A percentile compares a stretch with the other conserved stretches of the same genome.
Conservation (phyloP, 23 red algal species). For the Pyropia haitanensis region DNA sequence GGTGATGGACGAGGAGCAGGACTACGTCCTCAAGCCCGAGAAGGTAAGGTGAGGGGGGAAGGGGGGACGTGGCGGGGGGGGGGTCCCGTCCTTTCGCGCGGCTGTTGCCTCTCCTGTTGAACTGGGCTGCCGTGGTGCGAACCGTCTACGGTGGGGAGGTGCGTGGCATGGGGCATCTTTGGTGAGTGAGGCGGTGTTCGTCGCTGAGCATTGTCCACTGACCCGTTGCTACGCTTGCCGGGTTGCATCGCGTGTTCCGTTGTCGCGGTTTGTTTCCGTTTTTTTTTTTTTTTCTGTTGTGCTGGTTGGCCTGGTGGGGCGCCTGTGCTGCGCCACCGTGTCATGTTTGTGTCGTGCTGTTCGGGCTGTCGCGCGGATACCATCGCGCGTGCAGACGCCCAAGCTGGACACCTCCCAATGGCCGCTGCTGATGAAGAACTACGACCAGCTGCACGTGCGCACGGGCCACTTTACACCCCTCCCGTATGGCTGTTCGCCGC, state of each 20-base stretch:
- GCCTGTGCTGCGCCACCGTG: background rate
- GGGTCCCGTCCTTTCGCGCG: no score
- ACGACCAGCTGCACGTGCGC: constrained; percentile 84
- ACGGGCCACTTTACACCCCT: constrained; percentile 92
- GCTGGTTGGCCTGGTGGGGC: background rate
- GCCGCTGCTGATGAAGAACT: constrained; percentile 97
- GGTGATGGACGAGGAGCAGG: no score
- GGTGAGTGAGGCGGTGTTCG: no score
- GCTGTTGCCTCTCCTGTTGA: no score
- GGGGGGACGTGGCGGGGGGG: no score
- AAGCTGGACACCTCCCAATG: constrained; percentile 64
- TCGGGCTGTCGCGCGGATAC: background rate
- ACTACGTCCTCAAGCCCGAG: no score
- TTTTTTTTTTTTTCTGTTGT: background rate
- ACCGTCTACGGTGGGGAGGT: no score
- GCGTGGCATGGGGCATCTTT: no score
- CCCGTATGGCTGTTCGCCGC: constrained; percentile 67
- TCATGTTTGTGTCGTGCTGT: background rate
- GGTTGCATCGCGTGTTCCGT: background rate
- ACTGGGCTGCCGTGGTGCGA: no score
- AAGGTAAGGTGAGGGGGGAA: no score
- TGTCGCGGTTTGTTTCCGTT: background rate
- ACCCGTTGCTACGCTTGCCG: background rate
- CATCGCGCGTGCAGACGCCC: constrained; percentile 9
- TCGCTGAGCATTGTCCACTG: background rate